A percentile compares a stretch with the other conserved stretches of the same genome.
phyloP scores from a whole-genome alignment of 805 yeast genomes.

The Zygosaccharomyces bisporus region DNA sequence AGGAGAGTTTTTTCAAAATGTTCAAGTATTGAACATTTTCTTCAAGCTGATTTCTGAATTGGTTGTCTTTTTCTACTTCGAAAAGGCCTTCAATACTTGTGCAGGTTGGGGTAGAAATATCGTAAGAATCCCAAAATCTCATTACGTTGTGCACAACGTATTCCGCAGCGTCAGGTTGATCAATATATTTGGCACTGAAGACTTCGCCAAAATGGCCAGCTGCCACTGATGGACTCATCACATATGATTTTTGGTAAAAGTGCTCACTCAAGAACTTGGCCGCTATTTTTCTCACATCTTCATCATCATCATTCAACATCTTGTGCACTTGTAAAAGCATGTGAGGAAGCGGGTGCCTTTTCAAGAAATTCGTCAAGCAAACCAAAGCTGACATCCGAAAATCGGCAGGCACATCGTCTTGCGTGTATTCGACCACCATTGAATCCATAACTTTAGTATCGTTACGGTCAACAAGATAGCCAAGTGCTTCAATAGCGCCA shows the following conservation, averaged over 20 bases:
- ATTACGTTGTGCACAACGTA: constrained; percentile 12
- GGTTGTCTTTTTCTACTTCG: constrained; percentile 62
- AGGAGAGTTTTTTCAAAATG: constrained; percentile 17
- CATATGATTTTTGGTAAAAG: constrained; percentile 22
- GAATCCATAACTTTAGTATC: constrained; percentile 11
- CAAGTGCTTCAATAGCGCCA: constrained; percentile 50
- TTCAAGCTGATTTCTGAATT: constrained; percentile 52
- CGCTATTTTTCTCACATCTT: constrained; percentile 48
- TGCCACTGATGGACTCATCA: constrained; percentile 35
- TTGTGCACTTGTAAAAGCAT: constrained; percentile 33
- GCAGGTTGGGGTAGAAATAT: constrained; percentile 16
- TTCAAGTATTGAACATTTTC: constrained; percentile 22
- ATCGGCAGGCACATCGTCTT: constrained; percentile 26
- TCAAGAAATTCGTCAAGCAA: constrained; percentile 20
- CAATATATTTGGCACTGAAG: constrained; percentile 4
- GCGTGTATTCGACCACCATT: constrained; percentile 9
- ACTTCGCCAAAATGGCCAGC: constrained; percentile 29
- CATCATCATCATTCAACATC: constrained; percentile 64
- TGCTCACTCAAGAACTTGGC: constrained; percentile 40
- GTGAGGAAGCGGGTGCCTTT: constrained; percentile 3
- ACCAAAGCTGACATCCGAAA: constrained; percentile 26
- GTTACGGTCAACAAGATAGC: constrained; percentile 38
- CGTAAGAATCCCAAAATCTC: constrained; percentile 16
- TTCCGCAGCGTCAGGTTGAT: not conserved
- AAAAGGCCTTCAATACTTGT: constrained; percentile 45